Base-by-base conservation (phyloP, 169 alveolate species). In the Miamiensis avidus region DNA sequence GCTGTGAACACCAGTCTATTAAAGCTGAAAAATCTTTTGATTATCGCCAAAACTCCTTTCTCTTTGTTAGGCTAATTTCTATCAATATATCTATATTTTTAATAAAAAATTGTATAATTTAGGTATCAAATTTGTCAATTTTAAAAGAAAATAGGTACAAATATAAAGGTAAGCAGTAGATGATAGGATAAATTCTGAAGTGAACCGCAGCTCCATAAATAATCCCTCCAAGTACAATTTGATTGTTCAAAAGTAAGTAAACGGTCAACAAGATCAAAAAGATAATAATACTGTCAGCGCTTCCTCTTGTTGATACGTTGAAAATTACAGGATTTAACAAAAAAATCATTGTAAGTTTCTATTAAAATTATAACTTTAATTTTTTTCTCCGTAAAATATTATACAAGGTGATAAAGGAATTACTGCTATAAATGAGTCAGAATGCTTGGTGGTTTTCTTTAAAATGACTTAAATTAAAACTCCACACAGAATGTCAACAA, bases 131-230 rank as follows among this genome's bases (percentile, higher is more conserved):
- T 82, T 29, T 81, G 82, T 29, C 27, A 82, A 69, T 33, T 82
- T 75, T 49, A 49, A 49, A 11, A 49, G 4, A 49, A 49, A 49
- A 49, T 32, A 94, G 91, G 82, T 84, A 93, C 78, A 95, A 88
- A 82, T 91, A 93, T 31, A 95, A 85, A 25, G 93, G 92, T 0
- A 98, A 89, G n/a, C 98, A 97, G 95, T 98, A 99, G 32, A 99
- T 97, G 81, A 98, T 97, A 30, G 99, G 99, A 90, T 97, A 99
- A 49, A 99, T 91, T 87, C 97, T 98, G 84, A 98, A 96, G 88
- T 98, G 99, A 31, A 99, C 99, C 25, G 99, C 93, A 27, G 98
- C 87, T 31, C 99, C 99, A 88, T 92, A 98, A 74, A 98, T 91
- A 77, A 93, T 82, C 26, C 99, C 99, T 29, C 99, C 93, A 75